phyloP scores from a whole-genome alignment of 192 early-diverging fungal species.

The Coemansia sp. region DNA sequence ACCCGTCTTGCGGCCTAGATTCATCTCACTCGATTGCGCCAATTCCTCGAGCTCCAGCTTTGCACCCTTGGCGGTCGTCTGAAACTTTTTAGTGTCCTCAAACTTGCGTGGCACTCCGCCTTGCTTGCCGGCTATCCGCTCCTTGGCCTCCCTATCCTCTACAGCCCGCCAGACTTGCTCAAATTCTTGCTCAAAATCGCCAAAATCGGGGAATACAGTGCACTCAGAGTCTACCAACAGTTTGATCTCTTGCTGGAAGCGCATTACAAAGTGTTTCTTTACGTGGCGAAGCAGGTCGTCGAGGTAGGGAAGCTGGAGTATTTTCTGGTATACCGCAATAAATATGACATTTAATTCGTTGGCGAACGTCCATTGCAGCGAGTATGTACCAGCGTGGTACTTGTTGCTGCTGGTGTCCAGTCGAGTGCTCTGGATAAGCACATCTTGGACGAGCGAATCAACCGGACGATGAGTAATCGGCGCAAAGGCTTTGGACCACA shows the following conservation, averaged over 20 bases:
- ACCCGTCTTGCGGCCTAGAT: constrained; percentile 2
- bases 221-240: constrained; percentile 17
- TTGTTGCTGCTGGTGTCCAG: constrained; percentile 65
- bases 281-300: constrained; percentile 76
- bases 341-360: constrained; percentile 83
- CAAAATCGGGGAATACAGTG: constrained; percentile 33
- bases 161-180: constrained; percentile 63
- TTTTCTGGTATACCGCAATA: constrained; percentile 85
- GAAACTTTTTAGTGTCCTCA: constrained; percentile 75
- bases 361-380: constrained; percentile 76
- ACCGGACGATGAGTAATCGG: constrained; percentile 61
- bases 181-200: constrained; percentile 69
- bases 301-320: constrained; percentile 80
- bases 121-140: constrained; percentile 37
- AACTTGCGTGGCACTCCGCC: constrained; percentile 70
- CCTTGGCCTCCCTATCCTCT: constrained; percentile 62
- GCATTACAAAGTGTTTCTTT: constrained; percentile 65
- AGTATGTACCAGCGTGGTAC: constrained; percentile 60
- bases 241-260: constrained; percentile 51
- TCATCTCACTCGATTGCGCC: constrained; percentile 36
- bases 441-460: constrained; percentile 71
- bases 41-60: constrained; percentile 52
- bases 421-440: constrained; percentile 73
- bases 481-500: constrained; percentile 78
- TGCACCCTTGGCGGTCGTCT: constrained; percentile 61